These are phyloP conservation scores for Purshia tridentata DNA, from an alignment of 306 rosid species.

Conservation along the genomic window DNA sequence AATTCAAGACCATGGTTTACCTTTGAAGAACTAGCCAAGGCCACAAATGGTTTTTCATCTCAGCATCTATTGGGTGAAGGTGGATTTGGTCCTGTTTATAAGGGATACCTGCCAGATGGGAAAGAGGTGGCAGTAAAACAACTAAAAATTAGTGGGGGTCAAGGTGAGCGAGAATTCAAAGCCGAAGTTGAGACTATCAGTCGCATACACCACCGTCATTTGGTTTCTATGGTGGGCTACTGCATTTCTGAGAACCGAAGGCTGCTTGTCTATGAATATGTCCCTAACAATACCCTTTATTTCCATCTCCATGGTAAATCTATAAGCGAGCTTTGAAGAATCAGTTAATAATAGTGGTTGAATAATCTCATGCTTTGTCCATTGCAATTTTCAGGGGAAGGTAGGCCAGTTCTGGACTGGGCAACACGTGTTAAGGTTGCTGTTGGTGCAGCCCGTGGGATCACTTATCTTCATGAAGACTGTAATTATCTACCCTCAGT, in stretches of 20 bases:
- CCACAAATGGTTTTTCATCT: slow-evolving; percentile 71
- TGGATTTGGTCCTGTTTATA: slow-evolving; percentile 89
- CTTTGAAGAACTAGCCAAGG: slow-evolving; percentile 69
- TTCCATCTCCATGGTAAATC: slow-evolving; percentile 85
- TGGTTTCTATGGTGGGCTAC: slow-evolving; percentile 89
- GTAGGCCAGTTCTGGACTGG: slow-evolving; percentile 69
- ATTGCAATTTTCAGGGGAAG: slow-evolving; percentile 46
- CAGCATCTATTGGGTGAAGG: slow-evolving; percentile 89
- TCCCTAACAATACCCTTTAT: slow-evolving; percentile 71
- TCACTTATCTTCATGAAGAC: slow-evolving; percentile 95
- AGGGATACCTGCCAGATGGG: slow-evolving; percentile 81
- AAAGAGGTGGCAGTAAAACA: slow-evolving; percentile 86
- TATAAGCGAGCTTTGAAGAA: slow-evolving; percentile 16
- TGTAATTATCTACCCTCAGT: slow-evolving; percentile 53
- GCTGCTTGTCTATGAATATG: slow-evolving; percentile 88
- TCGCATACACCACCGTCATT: slow-evolving; percentile 92
- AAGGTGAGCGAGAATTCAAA: slow-evolving; percentile 87
- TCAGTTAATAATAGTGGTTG: slow-evolving; percentile 21
- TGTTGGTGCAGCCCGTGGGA: slow-evolving; percentile 92
- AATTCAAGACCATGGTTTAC: slow-evolving; percentile 86
- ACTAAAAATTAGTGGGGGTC: slow-evolving; percentile 81
- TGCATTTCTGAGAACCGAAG: slow-evolving; percentile 70
- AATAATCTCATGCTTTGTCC: slow-evolving; percentile 20
- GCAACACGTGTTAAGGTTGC: slow-evolving; percentile 74
- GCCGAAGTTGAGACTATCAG: slow-evolving; percentile 91